Evolutionary conservation across 805 yeast genomes (phyloP).

Genomic region (Kodamaea hsintzibuensis): DNA sequence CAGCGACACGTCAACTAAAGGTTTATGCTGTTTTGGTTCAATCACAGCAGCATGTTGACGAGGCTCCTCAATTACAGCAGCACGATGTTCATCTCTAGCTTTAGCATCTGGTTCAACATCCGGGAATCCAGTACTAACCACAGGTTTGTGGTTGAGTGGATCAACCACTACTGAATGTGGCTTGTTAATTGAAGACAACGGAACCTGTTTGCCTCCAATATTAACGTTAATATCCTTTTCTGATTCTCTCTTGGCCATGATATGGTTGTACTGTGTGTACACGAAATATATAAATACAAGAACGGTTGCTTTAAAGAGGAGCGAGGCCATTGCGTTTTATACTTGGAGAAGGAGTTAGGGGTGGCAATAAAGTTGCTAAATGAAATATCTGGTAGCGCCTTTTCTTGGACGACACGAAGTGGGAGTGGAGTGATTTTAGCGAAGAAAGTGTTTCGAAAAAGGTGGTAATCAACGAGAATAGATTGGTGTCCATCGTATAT

Average conservation of each 20-base stretch:
- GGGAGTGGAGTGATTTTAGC: background rate
- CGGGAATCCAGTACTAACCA: slow-evolving; percentile 27
- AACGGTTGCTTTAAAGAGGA: slow-evolving; percentile 11
- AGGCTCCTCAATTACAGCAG: slow-evolving; percentile 1
- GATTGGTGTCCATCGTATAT: background rate
- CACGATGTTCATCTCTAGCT: slow-evolving; percentile 22
- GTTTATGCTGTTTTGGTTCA: slow-evolving; percentile 26
- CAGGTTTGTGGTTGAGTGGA: slow-evolving; percentile 26
- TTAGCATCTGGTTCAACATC: slow-evolving; percentile 35
- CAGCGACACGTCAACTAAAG: slow-evolving; percentile 20
- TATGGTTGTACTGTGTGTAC: slow-evolving; percentile 8
- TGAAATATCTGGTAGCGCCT: slow-evolving; percentile 6
- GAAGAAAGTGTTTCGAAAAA: background rate
- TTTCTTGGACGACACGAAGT: background rate
- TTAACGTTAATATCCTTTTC: slow-evolving; percentile 17
- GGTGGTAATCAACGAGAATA: background rate
- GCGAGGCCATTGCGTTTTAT: slow-evolving; percentile 8
- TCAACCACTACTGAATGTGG: slow-evolving; percentile 35
- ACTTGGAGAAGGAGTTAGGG: background rate
- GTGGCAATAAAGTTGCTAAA: slow-evolving; percentile 7
- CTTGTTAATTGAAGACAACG: slow-evolving; percentile 36
- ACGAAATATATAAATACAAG: slow-evolving; percentile 7
- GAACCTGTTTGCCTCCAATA: slow-evolving; percentile 39
- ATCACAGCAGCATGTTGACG: slow-evolving; percentile 9
- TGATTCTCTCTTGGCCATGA: slow-evolving; percentile 6